A percentile compares a stretch with the other conserved stretches of the same genome.
These are phyloP conservation scores for Rhizomucor pusillus DNA, from an alignment of 371 early-diverging fungal species.

Conservation along the genomic window DNA sequence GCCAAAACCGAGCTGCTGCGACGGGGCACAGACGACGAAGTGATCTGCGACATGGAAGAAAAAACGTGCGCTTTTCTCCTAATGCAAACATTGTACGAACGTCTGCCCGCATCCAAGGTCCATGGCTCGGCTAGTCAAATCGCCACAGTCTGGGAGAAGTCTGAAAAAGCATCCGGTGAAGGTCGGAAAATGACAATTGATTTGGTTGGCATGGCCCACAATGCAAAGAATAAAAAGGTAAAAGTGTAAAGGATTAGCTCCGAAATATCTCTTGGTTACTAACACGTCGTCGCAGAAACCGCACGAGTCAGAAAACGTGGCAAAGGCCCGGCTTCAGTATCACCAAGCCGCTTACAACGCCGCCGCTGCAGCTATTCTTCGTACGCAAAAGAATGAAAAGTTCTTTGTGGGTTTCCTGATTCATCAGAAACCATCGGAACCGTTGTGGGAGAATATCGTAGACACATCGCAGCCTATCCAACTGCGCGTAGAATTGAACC, in stretches of 20 bases:
- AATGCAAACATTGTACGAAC: constrained; percentile 30
- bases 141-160: constrained; percentile 16
- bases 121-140: constrained; percentile 37
- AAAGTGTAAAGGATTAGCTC: background rate
- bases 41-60: constrained; percentile 43
- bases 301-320: constrained; percentile 3
- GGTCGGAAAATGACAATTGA: constrained; percentile 27
- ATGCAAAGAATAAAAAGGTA: constrained; percentile 15
- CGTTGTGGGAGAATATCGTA: constrained; percentile 56
- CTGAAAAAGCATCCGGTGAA: constrained; percentile 9
- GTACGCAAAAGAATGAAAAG: constrained; percentile 47
- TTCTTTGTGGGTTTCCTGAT: constrained; percentile 50
- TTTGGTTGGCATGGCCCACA: constrained; percentile 18
- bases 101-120: constrained; percentile 27
- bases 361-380: constrained; percentile 50
- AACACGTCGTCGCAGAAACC: constrained; percentile 2
- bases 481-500: constrained; percentile 18
- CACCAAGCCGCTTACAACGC: constrained; percentile 67
- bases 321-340: constrained; percentile 20
- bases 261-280: background rate
- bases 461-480: constrained; percentile 23
- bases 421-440: constrained; percentile 34
- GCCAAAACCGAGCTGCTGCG: constrained; percentile 23
- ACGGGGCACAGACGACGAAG: constrained; percentile 25
- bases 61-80: constrained; percentile 43